phyloP scores from a whole-genome alignment of 768 basidiomycete species.

The Tricholoma flavovirens region DNA sequence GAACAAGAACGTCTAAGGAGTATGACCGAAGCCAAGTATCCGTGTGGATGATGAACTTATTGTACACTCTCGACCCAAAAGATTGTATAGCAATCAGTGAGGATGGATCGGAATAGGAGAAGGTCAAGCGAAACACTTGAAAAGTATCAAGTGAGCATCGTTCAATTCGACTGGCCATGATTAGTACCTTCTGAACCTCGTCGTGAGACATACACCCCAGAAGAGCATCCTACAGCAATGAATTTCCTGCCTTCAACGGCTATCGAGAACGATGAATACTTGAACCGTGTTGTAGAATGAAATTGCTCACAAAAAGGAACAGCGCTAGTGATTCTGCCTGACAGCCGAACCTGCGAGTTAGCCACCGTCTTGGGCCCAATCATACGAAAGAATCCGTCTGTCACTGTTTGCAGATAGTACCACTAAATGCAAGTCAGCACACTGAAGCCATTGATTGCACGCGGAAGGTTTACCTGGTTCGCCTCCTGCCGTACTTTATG shows the following conservation, averaged over 20 bases:
- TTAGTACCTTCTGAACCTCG: slow-evolving; percentile 48
- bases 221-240: slow-evolving; percentile 57
- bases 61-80: slow-evolving; percentile 37
- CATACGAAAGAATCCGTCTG: slow-evolving; percentile 58
- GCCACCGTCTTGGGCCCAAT: slow-evolving; percentile 28
- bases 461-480: slow-evolving; percentile 56
- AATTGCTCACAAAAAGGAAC: slow-evolving; percentile 54
- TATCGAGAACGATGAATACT: slow-evolving; percentile 18
- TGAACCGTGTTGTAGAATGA: neutral
- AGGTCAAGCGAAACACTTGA: slow-evolving; percentile 53
- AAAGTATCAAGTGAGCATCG: neutral
- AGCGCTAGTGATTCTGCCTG: slow-evolving; percentile 56
- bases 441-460: neutral
- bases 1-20: slow-evolving; percentile 64
- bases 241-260: slow-evolving; percentile 48
- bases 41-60: slow-evolving; percentile 63
- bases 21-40: slow-evolving; percentile 58
- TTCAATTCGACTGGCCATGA: neutral
- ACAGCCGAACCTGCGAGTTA: slow-evolving; percentile 29
- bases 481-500: slow-evolving; percentile 60
- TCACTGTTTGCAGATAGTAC: slow-evolving; percentile 55
- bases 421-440: slow-evolving; percentile 38
- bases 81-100: slow-evolving; percentile 53
- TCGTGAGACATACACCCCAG: slow-evolving; percentile 65
- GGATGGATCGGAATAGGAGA: slow-evolving; percentile 44